Base-by-base conservation (phyloP, 2,329 filamentous ascomycete genomes). In the Diplodia seriata region DNA sequence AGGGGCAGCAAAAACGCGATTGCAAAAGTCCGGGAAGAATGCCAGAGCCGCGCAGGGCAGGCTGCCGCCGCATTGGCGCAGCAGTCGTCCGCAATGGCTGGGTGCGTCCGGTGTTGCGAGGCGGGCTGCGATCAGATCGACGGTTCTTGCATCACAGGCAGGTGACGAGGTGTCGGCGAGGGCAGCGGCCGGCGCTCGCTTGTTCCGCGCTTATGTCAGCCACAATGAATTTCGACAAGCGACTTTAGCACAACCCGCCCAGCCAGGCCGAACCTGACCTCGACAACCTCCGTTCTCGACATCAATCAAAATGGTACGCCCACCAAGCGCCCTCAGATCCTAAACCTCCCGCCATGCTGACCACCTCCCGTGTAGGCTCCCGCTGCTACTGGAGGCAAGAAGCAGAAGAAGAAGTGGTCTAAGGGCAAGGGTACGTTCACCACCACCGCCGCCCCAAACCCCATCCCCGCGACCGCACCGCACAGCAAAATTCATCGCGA, bases 401-500 rank as follows among this genome's bases (percentile, higher is more conserved):
- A 91, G 85, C 88, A 90, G 83, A 91, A 91, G 89, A 91, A 91
- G 89, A 91, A 91, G 88, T 91, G 89, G 89, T 87, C 85, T 70
- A 88, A 88, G 85, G 84, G 83, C 80, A 85, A 85, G 81, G 83
- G 83, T 85, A 81, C 73, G 82, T 82, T 69, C 69, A 71, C 70
- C 68, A 70, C 70, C 66, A 70, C 63, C 66, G 68, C 50, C 69
- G 68, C 70, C 43, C 40, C 23, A 26, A 26, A 61, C 49, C 57
- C 62, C 67, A 65, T 54, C 55, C 14, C 36, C 53, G 54, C 11
- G 38, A 23, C 49, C 26, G 23, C 63, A 49, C 33, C 38, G 59
- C 40, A 66, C 15, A 36, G 26, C 31, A 67, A 59, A 67, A 23
- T 36, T 31, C 47, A 53, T 64, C 36, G 40, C 56, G 9, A n/a